Evolutionary conservation across 345 rosid species (phyloP).

Genomic region (Linum trigynum): DNA sequence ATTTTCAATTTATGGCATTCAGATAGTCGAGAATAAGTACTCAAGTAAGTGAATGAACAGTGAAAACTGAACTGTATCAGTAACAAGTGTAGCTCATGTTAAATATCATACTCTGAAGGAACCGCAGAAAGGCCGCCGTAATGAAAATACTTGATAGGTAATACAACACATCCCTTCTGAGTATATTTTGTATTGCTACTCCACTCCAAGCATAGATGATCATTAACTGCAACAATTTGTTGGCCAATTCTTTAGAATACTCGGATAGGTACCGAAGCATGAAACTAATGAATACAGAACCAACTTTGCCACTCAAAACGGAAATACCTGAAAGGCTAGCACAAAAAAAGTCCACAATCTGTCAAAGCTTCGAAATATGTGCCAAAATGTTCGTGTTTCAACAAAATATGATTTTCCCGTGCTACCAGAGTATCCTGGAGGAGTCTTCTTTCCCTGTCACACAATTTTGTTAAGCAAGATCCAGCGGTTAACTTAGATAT

Average conservation of each 20-base stretch:
- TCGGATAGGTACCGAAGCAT: conserved; percentile 3
- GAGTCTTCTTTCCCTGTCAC: conserved; percentile 55
- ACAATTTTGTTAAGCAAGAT: conserved; percentile 11
- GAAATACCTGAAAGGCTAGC: conserved; percentile 71
- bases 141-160: conserved; percentile 76
- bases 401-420: conserved; percentile 92
- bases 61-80: background rate
- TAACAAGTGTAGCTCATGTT: background rate
- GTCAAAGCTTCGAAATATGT: conserved; percentile 89
- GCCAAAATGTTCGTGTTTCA: conserved; percentile 92
- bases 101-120: conserved; percentile 61
- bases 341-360: conserved; percentile 89
- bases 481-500: conserved; percentile 14
- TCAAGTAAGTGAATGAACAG: background rate
- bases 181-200: conserved; percentile 42
- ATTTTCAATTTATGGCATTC: background rate
- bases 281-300: background rate
- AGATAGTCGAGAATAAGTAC: background rate
- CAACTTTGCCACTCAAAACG: background rate
- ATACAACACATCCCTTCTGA: conserved; percentile 57
- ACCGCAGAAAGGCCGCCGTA: conserved; percentile 87
- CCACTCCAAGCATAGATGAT: conserved; percentile 71
- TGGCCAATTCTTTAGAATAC: conserved; percentile 9
- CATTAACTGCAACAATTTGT: conserved; percentile 54
- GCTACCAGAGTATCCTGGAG: conserved; percentile 37